Evolutionary conservation across 768 basidiomycete genomes (phyloP), one percentile per base, ranked within the genome.

Genomic region (Mrakia frigida): DNA sequence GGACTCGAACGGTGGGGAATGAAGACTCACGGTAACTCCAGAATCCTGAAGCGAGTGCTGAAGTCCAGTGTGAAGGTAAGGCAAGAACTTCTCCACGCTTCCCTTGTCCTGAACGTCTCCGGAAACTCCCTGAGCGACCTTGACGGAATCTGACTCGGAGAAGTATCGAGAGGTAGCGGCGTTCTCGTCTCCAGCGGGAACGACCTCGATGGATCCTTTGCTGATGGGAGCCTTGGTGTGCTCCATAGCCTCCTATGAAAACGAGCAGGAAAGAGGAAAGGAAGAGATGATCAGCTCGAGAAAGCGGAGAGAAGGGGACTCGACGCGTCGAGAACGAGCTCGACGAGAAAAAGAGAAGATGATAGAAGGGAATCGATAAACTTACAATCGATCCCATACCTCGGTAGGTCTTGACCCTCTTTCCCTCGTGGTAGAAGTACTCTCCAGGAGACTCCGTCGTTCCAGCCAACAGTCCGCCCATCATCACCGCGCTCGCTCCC

Each of bases 351-450:
- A 69, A 1, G 41, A 14, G 46, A 21, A 50, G 2, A 46, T n/a
- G n/a, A 14, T 46, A 16, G 43, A 43, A 21, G n/a, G n/a, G 31
- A 28, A 28, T 6, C 2, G 21, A 65, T n/a, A 21, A 10, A 69
- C 67, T 35, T n/a, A 69, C 87, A 81, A 98, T 86, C 81, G 91
- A 92, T 28, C 97, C 96, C 97, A 99, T 99, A 6, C 97, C 97
- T 75, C 97, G 90, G 85, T 98, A 99, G 46, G 95, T 90, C 88
- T 99, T 99, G 82, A 98, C 94, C 68, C 97, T 91, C 86, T 97
- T 97, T 79, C 97, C 97, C 79, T 98, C 95, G 82, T 98, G 95
- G 85, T 96, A 99, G 84, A 97, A 98, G 86, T 97, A 99, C 85
- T 98, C 94, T 80, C 97, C 97, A 0, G 97, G 97, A 0, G 94